Evolutionary conservation across 345 rosid species (phyloP), one percentile per base, ranked within the genome.

Genomic region (Euphorbia lathyris): DNA sequence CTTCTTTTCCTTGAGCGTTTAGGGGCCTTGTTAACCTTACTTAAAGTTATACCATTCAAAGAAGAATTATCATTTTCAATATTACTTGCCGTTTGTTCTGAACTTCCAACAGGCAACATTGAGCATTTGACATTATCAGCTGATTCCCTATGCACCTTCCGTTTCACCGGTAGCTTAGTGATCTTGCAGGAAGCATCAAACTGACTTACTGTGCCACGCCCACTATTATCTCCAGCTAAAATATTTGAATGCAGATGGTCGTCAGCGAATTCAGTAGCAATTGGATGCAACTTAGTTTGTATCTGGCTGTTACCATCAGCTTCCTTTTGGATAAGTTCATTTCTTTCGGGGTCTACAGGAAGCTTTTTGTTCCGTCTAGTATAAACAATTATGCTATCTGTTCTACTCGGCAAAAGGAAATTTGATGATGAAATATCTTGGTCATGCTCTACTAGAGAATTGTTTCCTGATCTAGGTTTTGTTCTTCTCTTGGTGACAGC

Each of bases 211-310:
- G 60, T 8, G 17, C 10, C 59, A 8, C 20, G 43, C 5, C 43
- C 68, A 11, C 12, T 63, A 20, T 19, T 29, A 23, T 34, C 26
- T 50, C 23, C 16, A 5, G 43, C 58, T n/a, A 67, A 42, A 7
- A 19, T 17, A 71, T 56, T 59, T 20, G 75, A 70, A 61, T 61
- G 69, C 53, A 62, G 34, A 62, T 72, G 45, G 71, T 47, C 64
- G 58, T 62, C 76, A 30, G 68, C 57, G 51, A 45, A 53, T 42
- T 59, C 77, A 53, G 64, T 25, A 59, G 23, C 70, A 36, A 57
- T 62, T 10, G 76, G 30, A 9, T 58, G 55, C 23, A 11, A 25
- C 65, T 60, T n/a, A 26, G 67, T 38, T 67, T 38, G 62, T 45
- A 30, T 22, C 69, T 58, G 34, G 42, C 65, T 42, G 52, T 61